Evolutionary conservation across 805 yeast genomes (phyloP).

Genomic region (Allodekkera sacchari): DNA sequence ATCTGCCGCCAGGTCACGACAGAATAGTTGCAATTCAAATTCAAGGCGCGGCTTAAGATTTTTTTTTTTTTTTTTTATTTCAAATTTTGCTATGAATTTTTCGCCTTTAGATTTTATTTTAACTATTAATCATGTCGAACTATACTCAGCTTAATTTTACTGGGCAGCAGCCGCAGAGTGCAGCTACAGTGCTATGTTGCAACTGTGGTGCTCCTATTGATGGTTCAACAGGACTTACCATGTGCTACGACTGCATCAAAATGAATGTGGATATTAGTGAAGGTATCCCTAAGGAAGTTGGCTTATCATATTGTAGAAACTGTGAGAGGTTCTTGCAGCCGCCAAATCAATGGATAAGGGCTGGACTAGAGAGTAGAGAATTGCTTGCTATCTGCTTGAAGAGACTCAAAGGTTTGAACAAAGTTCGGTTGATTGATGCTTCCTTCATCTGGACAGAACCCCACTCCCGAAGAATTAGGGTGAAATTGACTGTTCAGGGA

Average conservation of each 20-base stretch:
- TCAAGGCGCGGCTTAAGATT: too few relatives aligned
- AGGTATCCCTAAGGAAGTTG: slow-evolving; percentile 91
- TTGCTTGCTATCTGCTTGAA: slow-evolving; percentile 83
- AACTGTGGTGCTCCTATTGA: slow-evolving; percentile 99
- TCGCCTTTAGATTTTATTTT: too few relatives aligned
- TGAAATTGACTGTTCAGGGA: slow-evolving; percentile 91
- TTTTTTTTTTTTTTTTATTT: too few relatives aligned
- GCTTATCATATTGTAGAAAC: slow-evolving; percentile 89
- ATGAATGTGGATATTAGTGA: slow-evolving; percentile 89
- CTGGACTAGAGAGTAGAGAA: slow-evolving; percentile 88
- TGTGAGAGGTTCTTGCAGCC: slow-evolving; percentile 96
- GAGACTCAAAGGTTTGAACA: slow-evolving; percentile 77
- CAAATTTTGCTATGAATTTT: too few relatives aligned
- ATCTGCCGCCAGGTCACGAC: too few relatives aligned
- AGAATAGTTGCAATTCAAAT: too few relatives aligned
- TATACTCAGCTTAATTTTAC: slow-evolving; percentile 35
- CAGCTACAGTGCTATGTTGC: slow-evolving; percentile 89
- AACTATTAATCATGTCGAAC: too few relatives aligned
- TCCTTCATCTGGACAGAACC: slow-evolving; percentile 98
- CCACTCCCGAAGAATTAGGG: slow-evolving; percentile 88
- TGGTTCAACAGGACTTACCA: slow-evolving; percentile 84
- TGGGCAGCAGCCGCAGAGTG: slow-evolving; percentile 19
- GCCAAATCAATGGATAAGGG: slow-evolving; percentile 87
- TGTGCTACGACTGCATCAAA: slow-evolving; percentile 97
- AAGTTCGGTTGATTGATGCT: slow-evolving; percentile 86